Evolutionary conservation across 495 filamentous ascomycete genomes (phyloP).

Genomic region (Xylaria curta): DNA sequence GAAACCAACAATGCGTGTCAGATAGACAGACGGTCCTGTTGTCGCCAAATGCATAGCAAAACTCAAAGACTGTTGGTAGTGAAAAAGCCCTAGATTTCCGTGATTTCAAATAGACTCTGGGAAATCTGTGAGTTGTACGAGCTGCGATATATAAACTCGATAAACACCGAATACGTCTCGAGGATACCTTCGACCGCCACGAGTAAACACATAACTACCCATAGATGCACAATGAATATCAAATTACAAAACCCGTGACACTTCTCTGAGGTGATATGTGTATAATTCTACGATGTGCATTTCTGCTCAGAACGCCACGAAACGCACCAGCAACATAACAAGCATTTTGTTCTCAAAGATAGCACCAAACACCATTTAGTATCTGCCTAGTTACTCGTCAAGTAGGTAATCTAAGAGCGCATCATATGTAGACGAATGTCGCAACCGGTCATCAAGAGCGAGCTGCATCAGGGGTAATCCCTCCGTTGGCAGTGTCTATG

Average conservation of each 20-base stretch:
- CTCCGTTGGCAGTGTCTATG: neutral
- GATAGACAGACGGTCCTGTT: neutral
- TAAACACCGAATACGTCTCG: neutral
- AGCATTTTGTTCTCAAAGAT: neutral
- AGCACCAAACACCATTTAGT: neutral
- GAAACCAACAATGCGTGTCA: constrained; percentile 1
- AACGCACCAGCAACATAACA: neutral
- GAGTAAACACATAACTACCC: neutral
- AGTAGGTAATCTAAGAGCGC: neutral
- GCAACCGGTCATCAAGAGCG: neutral
- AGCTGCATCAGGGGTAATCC: neutral
- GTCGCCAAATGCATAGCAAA: neutral
- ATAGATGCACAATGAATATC: neutral
- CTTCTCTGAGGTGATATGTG: neutral
- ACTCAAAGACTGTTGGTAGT: neutral
- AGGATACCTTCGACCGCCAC: neutral
- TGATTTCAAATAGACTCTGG: neutral
- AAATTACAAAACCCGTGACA: neutral
- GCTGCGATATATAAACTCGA: neutral
- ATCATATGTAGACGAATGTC: neutral
- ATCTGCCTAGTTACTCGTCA: neutral
- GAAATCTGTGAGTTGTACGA: neutral
- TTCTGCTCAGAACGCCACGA: neutral
- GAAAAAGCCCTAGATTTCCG: neutral
- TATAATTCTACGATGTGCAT: neutral